phyloP scores from a whole-genome alignment of 2,329 filamentous ascomycete genomes.

The Bipolaris sorokiniana region DNA sequence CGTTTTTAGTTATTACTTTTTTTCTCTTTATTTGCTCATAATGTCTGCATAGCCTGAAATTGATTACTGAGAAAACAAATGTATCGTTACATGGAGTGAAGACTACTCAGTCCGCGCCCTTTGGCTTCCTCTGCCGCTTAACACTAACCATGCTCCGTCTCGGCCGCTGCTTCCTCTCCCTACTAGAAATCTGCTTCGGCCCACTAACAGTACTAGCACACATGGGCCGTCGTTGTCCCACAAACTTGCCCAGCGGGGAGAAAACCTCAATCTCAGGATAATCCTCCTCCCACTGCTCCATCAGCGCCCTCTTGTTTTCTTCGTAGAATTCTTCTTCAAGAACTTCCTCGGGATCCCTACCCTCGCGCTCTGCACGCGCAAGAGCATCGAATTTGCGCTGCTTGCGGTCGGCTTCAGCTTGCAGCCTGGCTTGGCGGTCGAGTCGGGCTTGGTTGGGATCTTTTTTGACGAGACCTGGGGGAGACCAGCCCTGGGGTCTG shows the following conservation, averaged over 20 bases:
- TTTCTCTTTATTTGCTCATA: too few species aligned
- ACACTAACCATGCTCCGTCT: conserved; percentile 70
- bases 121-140: conserved; percentile 41
- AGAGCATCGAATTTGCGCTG: conserved; percentile 29
- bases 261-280: conserved; percentile 84
- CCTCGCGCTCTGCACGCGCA: conserved; percentile 12
- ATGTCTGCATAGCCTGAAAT: too few species aligned
- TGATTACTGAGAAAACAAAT: background rate
- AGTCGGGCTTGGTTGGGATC: conserved; percentile 36
- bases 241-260: conserved; percentile 80
- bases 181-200: conserved; percentile 59
- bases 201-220: conserved; percentile 69
- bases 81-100: background rate
- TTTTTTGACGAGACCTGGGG: conserved; percentile 57
- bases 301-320: conserved; percentile 21
- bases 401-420: conserved; percentile 19
- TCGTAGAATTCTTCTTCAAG: conserved; percentile 29
- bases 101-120: background rate
- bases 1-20: too few species aligned
- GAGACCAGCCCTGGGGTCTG: conserved; percentile 40
- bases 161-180: conserved; percentile 63
- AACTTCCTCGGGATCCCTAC: conserved; percentile 43
- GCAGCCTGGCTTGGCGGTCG: conserved; percentile 19
- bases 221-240: conserved; percentile 71
- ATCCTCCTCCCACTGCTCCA: conserved; percentile 24